Evolutionary conservation across 2,329 filamentous ascomycete species (phyloP).

Genomic region (Monosporascus sp.): DNA sequence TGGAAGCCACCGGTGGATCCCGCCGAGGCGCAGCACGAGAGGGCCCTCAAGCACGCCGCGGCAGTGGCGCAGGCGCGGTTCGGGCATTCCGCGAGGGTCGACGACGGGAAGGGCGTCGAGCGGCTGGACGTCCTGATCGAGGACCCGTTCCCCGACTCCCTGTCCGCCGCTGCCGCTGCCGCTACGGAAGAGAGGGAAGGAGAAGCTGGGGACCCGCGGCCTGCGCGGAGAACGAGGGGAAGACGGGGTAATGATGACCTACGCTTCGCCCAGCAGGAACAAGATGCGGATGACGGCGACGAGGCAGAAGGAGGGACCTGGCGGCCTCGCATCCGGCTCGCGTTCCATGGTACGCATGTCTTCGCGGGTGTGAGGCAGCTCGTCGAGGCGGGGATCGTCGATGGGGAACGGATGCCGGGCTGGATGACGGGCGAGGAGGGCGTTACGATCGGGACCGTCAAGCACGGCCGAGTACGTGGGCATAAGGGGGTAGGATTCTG

Average conservation of each 20-base stretch:
- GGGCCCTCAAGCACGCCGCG: constrained; percentile 51
- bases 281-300: constrained; percentile 11
- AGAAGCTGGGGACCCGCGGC: constrained; percentile 5
- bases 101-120: constrained; percentile 58
- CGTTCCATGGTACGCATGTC: constrained; percentile 70
- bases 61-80: constrained; percentile 64
- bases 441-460: constrained; percentile 67
- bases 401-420: constrained; percentile 74
- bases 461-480: constrained; percentile 57
- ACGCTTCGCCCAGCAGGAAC: constrained; percentile 21
- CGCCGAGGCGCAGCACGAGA: constrained; percentile 24
- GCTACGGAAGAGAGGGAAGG: constrained; percentile 5
- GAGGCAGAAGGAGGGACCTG: constrained; percentile 30
- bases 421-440: constrained; percentile 90
- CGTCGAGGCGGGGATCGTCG: constrained; percentile 69
- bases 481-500: constrained; percentile 51
- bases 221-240: constrained; percentile 15
- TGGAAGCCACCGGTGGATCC: constrained; percentile 19
- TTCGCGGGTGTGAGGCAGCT: constrained; percentile 75
- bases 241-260: constrained; percentile 17
- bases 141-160: constrained; percentile 44
- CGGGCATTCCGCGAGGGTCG: constrained; percentile 50
- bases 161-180: constrained; percentile 6
- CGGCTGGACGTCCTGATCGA: constrained; percentile 54
- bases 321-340: constrained; percentile 57